Conservation (phyloP, 1,139 yeast genomes). For the Wickerhamiella infanticola region DNA sequence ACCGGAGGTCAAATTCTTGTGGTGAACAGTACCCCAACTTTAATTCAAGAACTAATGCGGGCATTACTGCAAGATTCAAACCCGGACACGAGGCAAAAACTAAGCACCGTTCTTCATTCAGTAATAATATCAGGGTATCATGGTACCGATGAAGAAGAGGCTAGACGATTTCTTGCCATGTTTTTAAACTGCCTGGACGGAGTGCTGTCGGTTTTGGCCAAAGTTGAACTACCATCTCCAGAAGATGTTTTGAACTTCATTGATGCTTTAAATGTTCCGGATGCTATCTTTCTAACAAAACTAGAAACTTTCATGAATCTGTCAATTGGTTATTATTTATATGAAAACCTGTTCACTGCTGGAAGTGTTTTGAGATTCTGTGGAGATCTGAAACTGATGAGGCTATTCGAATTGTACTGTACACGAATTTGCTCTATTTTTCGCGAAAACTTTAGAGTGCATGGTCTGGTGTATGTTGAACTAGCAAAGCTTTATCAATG, state of each 20-base stretch:
- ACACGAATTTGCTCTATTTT: not conserved
- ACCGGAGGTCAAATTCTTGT: not conserved
- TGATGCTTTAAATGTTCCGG: not conserved
- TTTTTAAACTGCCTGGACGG: not conserved
- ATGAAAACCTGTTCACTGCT: not conserved
- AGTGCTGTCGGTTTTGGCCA: not conserved
- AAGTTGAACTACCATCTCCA: not conserved
- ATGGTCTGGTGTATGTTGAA: not conserved
- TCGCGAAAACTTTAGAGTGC: not conserved
- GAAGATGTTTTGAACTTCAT: not conserved
- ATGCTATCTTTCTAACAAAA: not conserved
- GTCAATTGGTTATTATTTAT: not conserved
- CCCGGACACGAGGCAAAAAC: not conserved
- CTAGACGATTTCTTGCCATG: not conserved
- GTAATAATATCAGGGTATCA: not conserved
- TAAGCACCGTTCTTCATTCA: not conserved
- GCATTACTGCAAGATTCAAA: not conserved
- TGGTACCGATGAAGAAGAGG: not conserved
- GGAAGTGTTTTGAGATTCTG: not conserved
- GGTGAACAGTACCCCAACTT: not conserved
- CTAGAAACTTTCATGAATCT: not conserved
- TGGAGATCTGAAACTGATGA: not conserved
- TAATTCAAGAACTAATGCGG: not conserved
- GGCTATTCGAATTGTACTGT: not conserved
- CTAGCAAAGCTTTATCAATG: not conserved